Conservation (phyloP, 257 asterid genomes). For the Knoxia roxburghii region DNA sequence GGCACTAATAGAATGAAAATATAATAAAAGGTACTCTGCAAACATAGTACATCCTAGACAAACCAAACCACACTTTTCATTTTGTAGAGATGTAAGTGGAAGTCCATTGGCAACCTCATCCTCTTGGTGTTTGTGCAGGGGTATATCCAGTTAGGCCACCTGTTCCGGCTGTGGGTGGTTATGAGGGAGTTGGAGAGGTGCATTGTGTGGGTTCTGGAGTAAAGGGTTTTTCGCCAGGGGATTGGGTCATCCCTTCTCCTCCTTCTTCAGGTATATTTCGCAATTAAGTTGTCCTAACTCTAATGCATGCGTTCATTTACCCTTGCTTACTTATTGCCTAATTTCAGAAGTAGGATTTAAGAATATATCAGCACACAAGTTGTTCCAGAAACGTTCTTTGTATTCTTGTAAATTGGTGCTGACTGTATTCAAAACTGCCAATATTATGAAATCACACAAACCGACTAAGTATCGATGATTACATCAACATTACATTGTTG, state of each 20-base stretch:
- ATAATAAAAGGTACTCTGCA: too few relatives aligned
- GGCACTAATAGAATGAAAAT: too few relatives aligned
- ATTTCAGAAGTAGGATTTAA: neutral
- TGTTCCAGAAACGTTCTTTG: neutral
- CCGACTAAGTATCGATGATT: neutral
- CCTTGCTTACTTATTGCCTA: neutral
- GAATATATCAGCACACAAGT: neutral
- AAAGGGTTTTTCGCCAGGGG: constrained; percentile 56
- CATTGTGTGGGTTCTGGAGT: constrained; percentile 75
- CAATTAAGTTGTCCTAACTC: neutral
- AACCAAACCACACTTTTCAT: too few relatives aligned
- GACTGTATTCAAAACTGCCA: neutral
- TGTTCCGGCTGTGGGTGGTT: constrained; percentile 92
- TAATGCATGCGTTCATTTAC: neutral
- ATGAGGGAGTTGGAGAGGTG: constrained; percentile 97
- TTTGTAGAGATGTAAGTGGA: too few relatives aligned
- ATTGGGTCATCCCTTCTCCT: constrained; percentile 94
- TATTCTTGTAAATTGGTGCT: neutral
- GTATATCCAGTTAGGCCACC: constrained; percentile 94
- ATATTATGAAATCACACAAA: neutral
- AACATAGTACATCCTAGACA: too few relatives aligned
- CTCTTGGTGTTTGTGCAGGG: constrained; percentile 32
- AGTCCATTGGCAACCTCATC: neutral
- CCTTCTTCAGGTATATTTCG: constrained; percentile 68
- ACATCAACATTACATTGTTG: neutral